Evolutionary conservation across 2,329 filamentous ascomycete genomes (phyloP).

Genomic region (Epichloe scottii): DNA sequence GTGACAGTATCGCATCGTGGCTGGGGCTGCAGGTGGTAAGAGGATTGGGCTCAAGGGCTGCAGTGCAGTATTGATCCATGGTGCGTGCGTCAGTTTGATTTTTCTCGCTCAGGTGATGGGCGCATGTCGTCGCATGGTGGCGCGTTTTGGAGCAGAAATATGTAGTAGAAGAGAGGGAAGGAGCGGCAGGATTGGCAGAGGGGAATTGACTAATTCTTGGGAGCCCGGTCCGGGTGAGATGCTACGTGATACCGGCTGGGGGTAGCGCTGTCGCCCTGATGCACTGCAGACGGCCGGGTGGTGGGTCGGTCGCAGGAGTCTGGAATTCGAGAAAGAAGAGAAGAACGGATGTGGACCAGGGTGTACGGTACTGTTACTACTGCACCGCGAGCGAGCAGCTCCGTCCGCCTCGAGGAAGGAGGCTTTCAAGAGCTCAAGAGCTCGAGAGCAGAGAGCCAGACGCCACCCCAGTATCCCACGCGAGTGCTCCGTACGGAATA

Average conservation of each 20-base stretch:
- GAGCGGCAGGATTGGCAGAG: background rate
- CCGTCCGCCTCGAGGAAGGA: no score
- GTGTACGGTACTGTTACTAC: no score
- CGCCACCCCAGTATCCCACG: no score
- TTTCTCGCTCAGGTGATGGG: background rate
- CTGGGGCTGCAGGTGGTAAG: background rate
- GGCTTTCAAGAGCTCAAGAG: no score
- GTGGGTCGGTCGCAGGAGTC: background rate
- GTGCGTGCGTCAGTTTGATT: background rate
- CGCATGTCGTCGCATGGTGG: background rate
- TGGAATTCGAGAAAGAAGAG: background rate
- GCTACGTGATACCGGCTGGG: no score
- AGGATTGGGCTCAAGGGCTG: background rate
- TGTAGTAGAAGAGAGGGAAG: background rate
- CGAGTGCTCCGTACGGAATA: no score
- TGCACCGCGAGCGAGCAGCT: no score
- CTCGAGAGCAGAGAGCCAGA: no score
- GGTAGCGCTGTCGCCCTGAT: no score
- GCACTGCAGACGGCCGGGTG: background rate
- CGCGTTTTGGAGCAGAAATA: no score
- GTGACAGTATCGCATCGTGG: background rate
- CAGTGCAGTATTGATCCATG: no score
- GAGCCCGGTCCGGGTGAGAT: background rate
- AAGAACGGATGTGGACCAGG: no score
- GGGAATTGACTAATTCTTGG: background rate